phyloP scores from a whole-genome alignment of 2,329 filamentous ascomycete species.

The Colletotrichum magnum region DNA sequence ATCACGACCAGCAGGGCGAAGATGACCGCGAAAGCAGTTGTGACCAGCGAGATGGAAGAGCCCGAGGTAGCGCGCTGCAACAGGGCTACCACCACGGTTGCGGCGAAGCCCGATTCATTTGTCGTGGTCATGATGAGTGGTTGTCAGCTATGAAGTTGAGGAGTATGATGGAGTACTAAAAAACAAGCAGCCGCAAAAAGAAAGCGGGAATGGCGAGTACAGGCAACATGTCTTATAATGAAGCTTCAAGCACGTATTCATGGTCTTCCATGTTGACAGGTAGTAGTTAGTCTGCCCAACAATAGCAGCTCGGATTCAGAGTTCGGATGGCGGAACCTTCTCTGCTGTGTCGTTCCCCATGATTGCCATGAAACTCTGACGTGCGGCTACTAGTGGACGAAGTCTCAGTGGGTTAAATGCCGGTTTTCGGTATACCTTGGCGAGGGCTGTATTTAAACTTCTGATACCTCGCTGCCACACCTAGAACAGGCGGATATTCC shows the following conservation, averaged over 20 bases:
- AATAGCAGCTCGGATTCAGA: not conserved
- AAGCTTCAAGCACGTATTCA: not conserved
- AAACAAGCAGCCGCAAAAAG: no score
- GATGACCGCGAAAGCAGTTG: conserved; percentile 4
- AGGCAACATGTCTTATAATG: not conserved
- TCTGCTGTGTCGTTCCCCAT: not conserved
- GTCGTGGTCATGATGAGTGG: not conserved
- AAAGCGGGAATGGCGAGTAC: not conserved
- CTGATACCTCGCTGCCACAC: not conserved
- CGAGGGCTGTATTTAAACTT: not conserved
- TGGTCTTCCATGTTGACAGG: not conserved
- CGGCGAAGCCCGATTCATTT: not conserved
- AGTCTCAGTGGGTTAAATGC: not conserved
- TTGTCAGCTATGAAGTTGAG: not conserved
- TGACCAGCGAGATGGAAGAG: conserved; percentile 2
- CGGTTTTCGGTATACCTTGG: not conserved
- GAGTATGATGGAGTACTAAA: not conserved
- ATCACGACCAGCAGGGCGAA: conserved; percentile 13
- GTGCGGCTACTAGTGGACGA: not conserved
- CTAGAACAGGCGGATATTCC: not conserved
- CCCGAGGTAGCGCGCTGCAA: conserved; percentile 8
- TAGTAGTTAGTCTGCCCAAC: conserved; percentile 2
- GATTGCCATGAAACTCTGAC: conserved; percentile 1
- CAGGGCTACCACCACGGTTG: conserved; percentile 3
- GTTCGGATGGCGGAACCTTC: conserved; percentile 21